These are phyloP conservation scores for Boletus speciosus DNA, from an alignment of 768 basidiomycete species.

Conservation along the genomic window DNA sequence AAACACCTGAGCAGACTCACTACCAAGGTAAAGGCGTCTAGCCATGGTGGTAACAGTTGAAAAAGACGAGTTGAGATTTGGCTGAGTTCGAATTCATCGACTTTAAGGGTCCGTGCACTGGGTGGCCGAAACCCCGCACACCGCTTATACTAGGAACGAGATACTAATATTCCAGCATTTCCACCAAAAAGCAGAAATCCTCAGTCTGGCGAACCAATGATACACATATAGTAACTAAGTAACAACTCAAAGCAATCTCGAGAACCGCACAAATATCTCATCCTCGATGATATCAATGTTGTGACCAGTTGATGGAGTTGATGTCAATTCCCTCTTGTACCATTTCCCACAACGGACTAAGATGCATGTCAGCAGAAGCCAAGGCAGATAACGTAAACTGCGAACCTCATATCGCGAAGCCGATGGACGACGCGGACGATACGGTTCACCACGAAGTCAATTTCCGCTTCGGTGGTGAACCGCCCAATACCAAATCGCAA, in stretches of 20 bases:
- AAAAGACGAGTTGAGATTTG: slow-evolving; percentile 25
- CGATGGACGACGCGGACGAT: slow-evolving; percentile 84
- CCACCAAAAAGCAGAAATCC: neutral
- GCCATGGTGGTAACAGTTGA: slow-evolving; percentile 54
- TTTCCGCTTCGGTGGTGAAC: slow-evolving; percentile 95
- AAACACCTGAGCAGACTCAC: slow-evolving; percentile 40
- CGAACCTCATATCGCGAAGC: slow-evolving; percentile 90
- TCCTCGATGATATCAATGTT: slow-evolving; percentile 35
- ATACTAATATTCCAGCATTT: neutral
- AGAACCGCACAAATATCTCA: neutral
- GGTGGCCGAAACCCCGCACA: slow-evolving; percentile 16
- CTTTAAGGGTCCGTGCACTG: slow-evolving; percentile 33
- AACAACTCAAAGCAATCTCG: slow-evolving; percentile 10
- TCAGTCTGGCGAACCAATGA: slow-evolving; percentile 1
- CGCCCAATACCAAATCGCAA: slow-evolving; percentile 96
- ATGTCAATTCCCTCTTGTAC: slow-evolving; percentile 98
- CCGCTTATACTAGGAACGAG: neutral
- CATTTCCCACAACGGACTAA: slow-evolving; percentile 98
- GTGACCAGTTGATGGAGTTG: slow-evolving; percentile 92
- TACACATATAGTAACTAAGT: slow-evolving; percentile 11
- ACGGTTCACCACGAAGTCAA: slow-evolving; percentile 89
- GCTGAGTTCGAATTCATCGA: slow-evolving; percentile 32
- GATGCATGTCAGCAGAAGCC: slow-evolving; percentile 7
- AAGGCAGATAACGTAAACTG: slow-evolving; percentile 4
- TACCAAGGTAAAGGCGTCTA: slow-evolving; percentile 82